Conservation (phyloP, 23 red algal genomes). For the Pyropia yezoensis region DNA sequence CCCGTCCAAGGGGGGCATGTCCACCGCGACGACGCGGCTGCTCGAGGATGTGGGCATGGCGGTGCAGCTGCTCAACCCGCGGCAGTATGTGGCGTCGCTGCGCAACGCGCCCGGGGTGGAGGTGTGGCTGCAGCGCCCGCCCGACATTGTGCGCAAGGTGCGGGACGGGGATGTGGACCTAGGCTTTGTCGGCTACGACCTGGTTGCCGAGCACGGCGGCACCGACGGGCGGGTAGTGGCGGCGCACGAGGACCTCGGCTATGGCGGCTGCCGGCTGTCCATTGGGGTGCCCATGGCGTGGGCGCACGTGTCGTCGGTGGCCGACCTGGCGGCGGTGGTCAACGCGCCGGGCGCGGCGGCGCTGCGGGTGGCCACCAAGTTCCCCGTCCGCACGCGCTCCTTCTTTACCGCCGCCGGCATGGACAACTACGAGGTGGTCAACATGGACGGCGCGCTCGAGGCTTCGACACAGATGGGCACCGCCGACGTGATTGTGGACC, state of each 20-base stretch:
- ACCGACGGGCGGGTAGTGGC: constrained; percentile 18
- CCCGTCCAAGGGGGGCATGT: constrained; percentile 88
- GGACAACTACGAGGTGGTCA: constrained; percentile 59
- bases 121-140: constrained; percentile 93
- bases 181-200: constrained; percentile 83
- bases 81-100: constrained; percentile 80
- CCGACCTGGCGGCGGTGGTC: constrained; percentile 17
- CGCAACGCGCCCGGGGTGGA: constrained; percentile 56
- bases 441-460: constrained; percentile 96
- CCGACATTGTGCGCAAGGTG: constrained; percentile 95
- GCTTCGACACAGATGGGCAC: constrained; percentile 94
- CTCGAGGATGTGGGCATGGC: constrained; percentile 68
- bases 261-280: constrained; percentile 68
- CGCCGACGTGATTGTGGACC: constrained; percentile 92
- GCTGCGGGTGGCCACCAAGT: constrained; percentile 91
- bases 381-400: constrained; percentile 28
- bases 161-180: constrained; percentile 86
- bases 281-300: constrained; percentile 92
- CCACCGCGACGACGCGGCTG: constrained; percentile 39
- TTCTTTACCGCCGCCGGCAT: constrained; percentile 55
- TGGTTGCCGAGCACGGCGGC: constrained; percentile 84
- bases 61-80: constrained; percentile 73
- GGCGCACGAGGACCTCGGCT: constrained; percentile 81
- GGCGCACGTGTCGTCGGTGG: constrained; percentile 44
- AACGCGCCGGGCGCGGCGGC: constrained; percentile 10